Conservation (phyloP, 2,329 filamentous ascomycete species). For the Fusarium heterosporum region DNA sequence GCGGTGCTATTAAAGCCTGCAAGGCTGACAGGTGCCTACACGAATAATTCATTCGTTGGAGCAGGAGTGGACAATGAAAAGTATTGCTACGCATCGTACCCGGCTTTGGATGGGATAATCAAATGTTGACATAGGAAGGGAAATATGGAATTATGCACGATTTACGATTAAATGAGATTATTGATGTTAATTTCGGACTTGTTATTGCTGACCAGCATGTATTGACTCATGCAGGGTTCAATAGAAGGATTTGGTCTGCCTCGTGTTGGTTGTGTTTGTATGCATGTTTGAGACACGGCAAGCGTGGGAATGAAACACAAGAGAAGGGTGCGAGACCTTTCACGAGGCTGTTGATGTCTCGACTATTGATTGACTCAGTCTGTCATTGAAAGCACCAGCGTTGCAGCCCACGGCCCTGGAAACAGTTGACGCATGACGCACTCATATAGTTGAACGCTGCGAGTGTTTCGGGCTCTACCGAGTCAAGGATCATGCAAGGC, state of each 20-base stretch:
- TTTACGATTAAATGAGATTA: conserved; percentile 31
- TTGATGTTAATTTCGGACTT: conserved; percentile 1
- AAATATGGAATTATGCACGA: conserved; percentile 21
- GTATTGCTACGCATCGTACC: conserved; percentile 3
- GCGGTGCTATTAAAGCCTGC: conserved; percentile 6
- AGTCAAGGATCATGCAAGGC: conserved; percentile 27
- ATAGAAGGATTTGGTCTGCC: background rate
- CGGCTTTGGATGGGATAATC: background rate
- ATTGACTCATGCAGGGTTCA: conserved; percentile 11
- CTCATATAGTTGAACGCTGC: conserved; percentile 4
- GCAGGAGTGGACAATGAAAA: conserved; percentile 16
- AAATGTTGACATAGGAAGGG: background rate
- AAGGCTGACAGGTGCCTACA: conserved; percentile 14
- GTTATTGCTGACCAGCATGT: conserved; percentile 3
- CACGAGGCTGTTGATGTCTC: background rate
- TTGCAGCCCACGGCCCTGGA: background rate
- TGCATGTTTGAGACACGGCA: conserved; percentile 23
- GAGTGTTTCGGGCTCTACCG: conserved; percentile 22
- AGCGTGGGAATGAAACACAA: conserved; percentile 27
- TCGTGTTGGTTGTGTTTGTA: conserved; percentile 15
- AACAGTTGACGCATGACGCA: conserved; percentile 16
- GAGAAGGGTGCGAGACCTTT: conserved; percentile 16
- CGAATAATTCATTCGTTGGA: conserved; percentile 15
- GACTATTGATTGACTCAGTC: background rate
- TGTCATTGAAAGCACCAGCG: background rate